Base-by-base conservation (phyloP, 192 early-diverging fungal genomes). In the Podila minutissima region DNA sequence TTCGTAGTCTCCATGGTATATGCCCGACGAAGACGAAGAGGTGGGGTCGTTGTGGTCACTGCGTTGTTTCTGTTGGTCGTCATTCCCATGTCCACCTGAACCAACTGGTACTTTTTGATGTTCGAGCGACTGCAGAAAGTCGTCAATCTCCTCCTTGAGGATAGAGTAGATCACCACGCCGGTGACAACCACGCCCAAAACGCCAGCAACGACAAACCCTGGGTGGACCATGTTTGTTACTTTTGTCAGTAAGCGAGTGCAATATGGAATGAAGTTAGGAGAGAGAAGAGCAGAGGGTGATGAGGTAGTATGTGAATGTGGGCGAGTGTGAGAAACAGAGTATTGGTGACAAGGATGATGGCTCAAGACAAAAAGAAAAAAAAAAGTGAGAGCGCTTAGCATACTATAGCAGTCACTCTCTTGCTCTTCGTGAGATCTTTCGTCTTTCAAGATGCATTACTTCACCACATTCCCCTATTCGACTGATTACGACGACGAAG, bases 151-250 rank as follows among this genome's bases (percentile, higher is more conserved):
- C 9, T 81, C 77, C 41, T 69, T 73, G 60, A 72, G 17, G 46
- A 73, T 73, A 4, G 51, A 35, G 58, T 81, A 81, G 61, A 81
- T 51, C 15, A 81, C 71, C 5, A 81, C 77, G 11, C 77, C 71
- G 4, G 67, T 81, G 20, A 69, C 65, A 17, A 81, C 71, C 8
- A 81, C 77, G 38, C 66, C 77, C 60, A 73, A 15, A 17, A 73
- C 71, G 15, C 77, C 35, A 17, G 20, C 64, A 22, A 63, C 71
- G 46, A 73, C 32, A 15, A 73, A 61, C 62, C 71, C 77, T 41
- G 77, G 77, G 58, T 72, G 76, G 35, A 81, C 71, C 76, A 81
- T 79, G 9, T 4, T 61, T 79, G 9, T 4, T 61, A n/a, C 46
- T 29, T 11, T 29, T 11, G n/a, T 28, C 5, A 8, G n/a, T 13